phyloP scores from a whole-genome alignment of 2,329 filamentous ascomycete genomes.

The Diaporthe amygdali region DNA sequence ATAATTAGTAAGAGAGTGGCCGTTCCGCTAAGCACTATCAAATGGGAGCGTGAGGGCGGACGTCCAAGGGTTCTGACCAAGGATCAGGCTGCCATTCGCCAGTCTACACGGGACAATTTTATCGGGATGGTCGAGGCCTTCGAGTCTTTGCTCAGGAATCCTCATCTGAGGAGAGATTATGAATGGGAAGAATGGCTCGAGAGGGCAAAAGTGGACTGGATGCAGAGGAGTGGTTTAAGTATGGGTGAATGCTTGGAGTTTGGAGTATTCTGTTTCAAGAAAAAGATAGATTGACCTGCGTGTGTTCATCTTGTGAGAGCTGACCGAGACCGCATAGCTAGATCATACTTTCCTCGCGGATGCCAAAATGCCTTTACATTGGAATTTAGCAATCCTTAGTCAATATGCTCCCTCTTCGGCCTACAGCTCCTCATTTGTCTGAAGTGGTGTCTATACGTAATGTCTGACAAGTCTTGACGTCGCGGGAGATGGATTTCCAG shows the following conservation, averaged over 20 bases:
- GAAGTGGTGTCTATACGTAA: too few relatives aligned
- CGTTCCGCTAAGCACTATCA: conserved; percentile 7
- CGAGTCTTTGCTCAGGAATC: conserved; percentile 65
- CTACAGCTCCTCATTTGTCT: too few relatives aligned
- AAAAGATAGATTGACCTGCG: neutral
- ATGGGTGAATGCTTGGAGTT: conserved; percentile 58
- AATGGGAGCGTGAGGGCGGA: conserved; percentile 25
- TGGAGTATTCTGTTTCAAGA: conserved; percentile 32
- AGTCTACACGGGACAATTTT: conserved; percentile 32
- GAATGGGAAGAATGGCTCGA: conserved; percentile 72
- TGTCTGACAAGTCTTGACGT: too few relatives aligned
- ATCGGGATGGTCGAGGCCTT: conserved; percentile 56
- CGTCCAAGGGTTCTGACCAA: conserved; percentile 17
- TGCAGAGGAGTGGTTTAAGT: conserved; percentile 60
- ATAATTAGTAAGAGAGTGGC: conserved; percentile 63
- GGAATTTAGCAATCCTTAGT: too few relatives aligned
- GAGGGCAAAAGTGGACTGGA: conserved; percentile 62
- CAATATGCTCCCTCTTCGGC: too few relatives aligned
- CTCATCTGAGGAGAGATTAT: conserved; percentile 64
- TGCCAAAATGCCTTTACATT: too few relatives aligned
- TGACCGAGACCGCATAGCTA: neutral
- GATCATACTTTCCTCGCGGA: neutral
- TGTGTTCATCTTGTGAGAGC: neutral
- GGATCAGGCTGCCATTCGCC: conserved; percentile 32
- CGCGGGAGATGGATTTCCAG: too few relatives aligned